Evolutionary conservation across 495 filamentous ascomycete species (phyloP), one percentile per base, ranked within the genome.

Genomic region (Penicillium verhagenii): DNA sequence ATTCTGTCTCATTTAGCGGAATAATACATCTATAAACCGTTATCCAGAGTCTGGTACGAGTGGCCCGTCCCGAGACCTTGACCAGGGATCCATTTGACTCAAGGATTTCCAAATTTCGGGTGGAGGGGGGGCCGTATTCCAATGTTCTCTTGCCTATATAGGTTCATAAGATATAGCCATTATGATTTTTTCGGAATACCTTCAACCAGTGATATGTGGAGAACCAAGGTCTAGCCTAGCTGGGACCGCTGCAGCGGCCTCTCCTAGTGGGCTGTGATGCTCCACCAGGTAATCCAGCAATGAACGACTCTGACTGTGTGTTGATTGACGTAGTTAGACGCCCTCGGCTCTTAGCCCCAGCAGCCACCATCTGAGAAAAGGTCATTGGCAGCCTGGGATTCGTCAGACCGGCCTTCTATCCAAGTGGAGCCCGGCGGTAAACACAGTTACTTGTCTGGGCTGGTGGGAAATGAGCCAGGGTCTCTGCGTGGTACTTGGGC

Each of bases 31-130:
- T 25, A 20, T 49, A 43, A 60, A 55, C 55, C 58, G 47, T 55
- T 58, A 44, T 60, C 29, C 46, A 52, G 49, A 53, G 54, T 63
- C 56, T 66, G 64, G 64, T 58, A 52, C 60, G 38, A 53, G 57
- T 65, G 66, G 66, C 53, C 64, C 66, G 66, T 58, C 58, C 66
- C 66, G 66, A 58, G 49, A 56, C 37, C n/a, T 35, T 52, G 33
- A 47, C 51, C 38, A 47, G 33, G 37, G 38, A 43, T 16, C 6
- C n/a, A 21, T 26, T 8, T 37, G 47, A 50, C 47, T 38, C 47
- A 37, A n/a, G 24, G 19, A 23, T 9, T 28, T 16, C 19, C 33
- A 48, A 23, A 31, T 21, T 35, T 16, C 16, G 23, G 9, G 42
- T 2, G n/a, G 25, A 25, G 21, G 13, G 42, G 42, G 23, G 33